Base-by-base conservation (phyloP, 192 early-diverging fungal genomes). In the Coemansia guatemalensis region DNA sequence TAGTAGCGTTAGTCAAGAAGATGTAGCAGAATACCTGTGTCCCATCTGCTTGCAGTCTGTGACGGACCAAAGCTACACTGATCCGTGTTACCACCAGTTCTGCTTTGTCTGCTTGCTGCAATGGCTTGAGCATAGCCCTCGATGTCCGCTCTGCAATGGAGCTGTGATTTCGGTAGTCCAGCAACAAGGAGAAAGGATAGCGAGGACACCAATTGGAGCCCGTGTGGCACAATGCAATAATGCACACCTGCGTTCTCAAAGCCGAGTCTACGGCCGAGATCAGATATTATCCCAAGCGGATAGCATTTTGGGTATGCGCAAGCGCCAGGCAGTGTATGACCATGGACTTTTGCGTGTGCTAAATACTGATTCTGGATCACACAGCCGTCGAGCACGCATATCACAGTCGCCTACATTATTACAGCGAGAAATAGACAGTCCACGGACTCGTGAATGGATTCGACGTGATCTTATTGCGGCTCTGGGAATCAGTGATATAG, bases 61-160 rank as follows among this genome's bases (percentile, higher is more conserved):
- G 3, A 21, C 5, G 1, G 26, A 63, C 8, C 48, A 41, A 23
- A 44, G 66, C 26, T 78, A 64, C 52, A 65, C 58, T 0, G 67
- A 73, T 1, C 71, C 71, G 18, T 85, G 84, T 55, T 85, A 65
- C 57, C 84, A 85, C 48, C 66, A 67, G 25, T 85, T 72, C 52
- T 85, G 84, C 60, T 65, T 69, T 17, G 0, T 7, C 8, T 85
- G 84, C 33, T 69, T 83, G n/a, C 27, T 65, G 25, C 78, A 85
- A 30, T 85, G 84, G 84, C 47, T 74, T 12, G 62, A 68, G 30
- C 56, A 69, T 8, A 57, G 64, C 22, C 41, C 65, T 5, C 50
- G 62, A 8, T 85, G 84, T 49, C 84, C 84, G 0, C 53, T 85
- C 0, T 85, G 84, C 66, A 85, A 85, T 44, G 14, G 33, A 5